Evolutionary conservation across 352 stramenopile species (phyloP).

Genomic region (Globisporangium barbulae): DNA sequence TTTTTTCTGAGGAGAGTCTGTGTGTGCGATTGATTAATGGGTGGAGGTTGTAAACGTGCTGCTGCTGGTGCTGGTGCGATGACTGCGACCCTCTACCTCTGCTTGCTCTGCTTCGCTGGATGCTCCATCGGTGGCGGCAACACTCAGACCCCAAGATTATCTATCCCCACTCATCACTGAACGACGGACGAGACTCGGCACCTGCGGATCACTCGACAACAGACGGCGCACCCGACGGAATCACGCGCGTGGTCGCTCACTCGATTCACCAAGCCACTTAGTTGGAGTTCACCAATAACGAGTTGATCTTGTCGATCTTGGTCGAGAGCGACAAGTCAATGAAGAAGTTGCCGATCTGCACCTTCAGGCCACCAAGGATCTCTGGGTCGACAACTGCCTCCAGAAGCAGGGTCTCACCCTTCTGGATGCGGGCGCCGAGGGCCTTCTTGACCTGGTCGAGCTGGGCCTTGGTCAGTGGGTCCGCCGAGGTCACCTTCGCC

Average conservation of each 20-base stretch:
- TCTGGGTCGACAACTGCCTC: constrained; percentile 91
- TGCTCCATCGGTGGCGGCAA: constrained; percentile 1
- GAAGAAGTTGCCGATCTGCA: constrained; percentile 98
- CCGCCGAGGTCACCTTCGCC: constrained; percentile 95
- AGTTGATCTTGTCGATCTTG: constrained; percentile 95
- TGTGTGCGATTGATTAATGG: background rate
- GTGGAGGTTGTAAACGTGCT: background rate
- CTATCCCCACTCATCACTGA: background rate
- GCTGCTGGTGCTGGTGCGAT: background rate
- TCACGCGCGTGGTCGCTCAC: constrained; percentile 5
- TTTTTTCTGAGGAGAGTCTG: background rate
- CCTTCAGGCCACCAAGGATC: constrained; percentile 95
- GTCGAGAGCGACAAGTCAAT: constrained; percentile 95
- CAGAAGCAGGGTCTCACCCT: constrained; percentile 91
- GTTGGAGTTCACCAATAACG: constrained; percentile 70
- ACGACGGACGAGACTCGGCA: background rate
- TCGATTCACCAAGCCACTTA: constrained; percentile 15
- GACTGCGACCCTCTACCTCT: background rate
- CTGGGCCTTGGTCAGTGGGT: constrained; percentile 91
- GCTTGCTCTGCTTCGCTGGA: background rate
- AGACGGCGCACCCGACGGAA: background rate
- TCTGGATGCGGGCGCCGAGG: constrained; percentile 84
- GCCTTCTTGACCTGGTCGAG: constrained; percentile 93
- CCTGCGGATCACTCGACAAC: constrained; percentile 6
- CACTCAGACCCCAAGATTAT: background rate